Evolutionary conservation across 2,329 filamentous ascomycete genomes (phyloP), one percentile per base, ranked within the genome.

Genomic region (Xylaria sp.): DNA sequence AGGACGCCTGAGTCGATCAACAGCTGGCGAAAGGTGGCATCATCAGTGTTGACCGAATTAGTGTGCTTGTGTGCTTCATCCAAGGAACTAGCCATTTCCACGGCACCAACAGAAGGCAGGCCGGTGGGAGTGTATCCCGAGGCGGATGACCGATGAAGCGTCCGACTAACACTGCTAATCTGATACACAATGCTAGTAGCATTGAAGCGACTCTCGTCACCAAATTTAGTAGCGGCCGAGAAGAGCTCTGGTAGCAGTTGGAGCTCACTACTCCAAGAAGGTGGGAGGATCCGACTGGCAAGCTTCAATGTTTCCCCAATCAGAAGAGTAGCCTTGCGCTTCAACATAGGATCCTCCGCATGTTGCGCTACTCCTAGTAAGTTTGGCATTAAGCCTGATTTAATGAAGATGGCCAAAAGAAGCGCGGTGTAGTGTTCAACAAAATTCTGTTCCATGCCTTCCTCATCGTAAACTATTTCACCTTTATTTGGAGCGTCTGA

Each of bases 91-190:
- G 88, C 75, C 45, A 86, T 84, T 47, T 82, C 82, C 71, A 84
- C 77, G 71, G 81, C 84, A 68, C 82, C 82, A 64, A 80, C 82
- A 5, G 81, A 81, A 0, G 83, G 79, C 12, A 85, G 71, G 7
- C 76, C 73, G 2, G 79, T 79, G 2, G 79, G 73, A 1, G 78
- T 71, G 64, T 79, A 81, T 6, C 82, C 80, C 0, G 85, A 83
- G 1, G 87, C 86, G 5, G 89, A 88, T 56, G 93, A 97, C 65
- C 94, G 88, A 77, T 97, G 97, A 14, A 99, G 82, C 0, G 94
- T 98, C 70, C 93, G 89, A 79, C 95, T 99, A 72, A 99, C 94
- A 77, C 95, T 98, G 81, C 97, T 97, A 62, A 99, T 97, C 78
- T 98, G 96, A 76, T 98, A 99, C 12, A 99, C 93, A 19, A 97